Evolutionary conservation across 2,329 filamentous ascomycete genomes (phyloP).

Genomic region (Alternaria burnsii): DNA sequence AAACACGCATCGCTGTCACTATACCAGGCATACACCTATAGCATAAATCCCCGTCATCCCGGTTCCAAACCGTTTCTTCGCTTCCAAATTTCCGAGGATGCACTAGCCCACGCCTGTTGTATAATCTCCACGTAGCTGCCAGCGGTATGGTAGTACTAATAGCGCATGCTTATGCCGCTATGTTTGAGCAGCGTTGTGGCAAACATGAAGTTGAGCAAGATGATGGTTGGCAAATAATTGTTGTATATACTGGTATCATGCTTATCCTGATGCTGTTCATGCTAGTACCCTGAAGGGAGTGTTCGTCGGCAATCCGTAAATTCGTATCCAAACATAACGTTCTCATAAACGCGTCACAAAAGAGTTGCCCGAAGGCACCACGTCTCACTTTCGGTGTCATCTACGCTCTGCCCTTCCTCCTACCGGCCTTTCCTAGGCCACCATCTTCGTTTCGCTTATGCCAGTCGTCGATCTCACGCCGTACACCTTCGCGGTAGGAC

Average conservation of each 20-base stretch:
- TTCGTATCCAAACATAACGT: neutral
- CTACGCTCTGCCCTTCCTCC: conserved; percentile 29
- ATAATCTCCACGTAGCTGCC: neutral
- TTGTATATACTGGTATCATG: neutral
- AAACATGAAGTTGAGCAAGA: neutral
- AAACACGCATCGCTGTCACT: conserved; percentile 2
- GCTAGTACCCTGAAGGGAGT: neutral
- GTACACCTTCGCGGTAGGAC: conserved; percentile 43
- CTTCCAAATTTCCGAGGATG: neutral
- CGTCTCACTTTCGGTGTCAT: neutral
- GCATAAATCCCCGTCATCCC: neutral
- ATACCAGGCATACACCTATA: conserved; percentile 6
- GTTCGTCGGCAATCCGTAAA: neutral
- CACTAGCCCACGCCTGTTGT: neutral
- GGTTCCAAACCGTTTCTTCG: neutral
- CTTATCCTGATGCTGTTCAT: neutral
- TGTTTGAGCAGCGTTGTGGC: too few relatives aligned
- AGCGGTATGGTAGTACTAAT: neutral
- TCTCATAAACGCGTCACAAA: neutral
- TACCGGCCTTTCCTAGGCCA: conserved; percentile 23
- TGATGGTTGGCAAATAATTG: neutral
- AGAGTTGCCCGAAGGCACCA: neutral
- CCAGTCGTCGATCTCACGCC: conserved; percentile 47
- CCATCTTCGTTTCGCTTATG: conserved; percentile 41
- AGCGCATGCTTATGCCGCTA: too few relatives aligned